Conservation (phyloP, 2,329 filamentous ascomycete species). For the Paraphoma sp. region DNA sequence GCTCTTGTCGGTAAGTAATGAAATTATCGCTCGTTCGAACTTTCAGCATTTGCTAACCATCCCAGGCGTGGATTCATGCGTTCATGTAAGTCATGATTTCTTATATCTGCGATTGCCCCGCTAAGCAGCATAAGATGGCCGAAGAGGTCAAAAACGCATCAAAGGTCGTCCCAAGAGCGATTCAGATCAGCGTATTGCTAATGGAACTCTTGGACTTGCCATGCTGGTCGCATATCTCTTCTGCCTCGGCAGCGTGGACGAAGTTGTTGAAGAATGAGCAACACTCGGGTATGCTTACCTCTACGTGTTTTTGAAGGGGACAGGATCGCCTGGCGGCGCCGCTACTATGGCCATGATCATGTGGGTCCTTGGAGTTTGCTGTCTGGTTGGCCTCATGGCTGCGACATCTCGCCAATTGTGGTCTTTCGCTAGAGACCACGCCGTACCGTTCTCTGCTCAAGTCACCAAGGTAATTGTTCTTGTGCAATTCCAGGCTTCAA, state of each 20-base stretch:
- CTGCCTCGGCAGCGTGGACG: slow-evolving; percentile 43
- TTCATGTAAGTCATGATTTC: slow-evolving; percentile 35
- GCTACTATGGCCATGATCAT: slow-evolving; percentile 51
- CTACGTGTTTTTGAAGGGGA: slow-evolving; percentile 52
- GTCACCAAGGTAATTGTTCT: slow-evolving; percentile 18
- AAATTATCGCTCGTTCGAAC: not conserved
- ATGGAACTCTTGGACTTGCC: slow-evolving; percentile 47
- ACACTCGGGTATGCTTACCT: slow-evolving; percentile 50
- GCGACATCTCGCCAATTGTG: slow-evolving; percentile 48
- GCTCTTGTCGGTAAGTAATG: slow-evolving; percentile 40
- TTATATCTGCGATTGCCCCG: not conserved
- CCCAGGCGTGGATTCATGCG: slow-evolving; percentile 38
- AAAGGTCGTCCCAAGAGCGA: slow-evolving; percentile 40
- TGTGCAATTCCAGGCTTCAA: slow-evolving; percentile 4
- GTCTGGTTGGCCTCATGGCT: slow-evolving; percentile 45
- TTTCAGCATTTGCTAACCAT: not conserved
- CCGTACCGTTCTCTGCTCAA: slow-evolving; percentile 46
- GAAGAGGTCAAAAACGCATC: slow-evolving; percentile 42
- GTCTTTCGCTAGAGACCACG: slow-evolving; percentile 51
- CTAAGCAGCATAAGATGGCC: slow-evolving; percentile 13
- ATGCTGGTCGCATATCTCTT: slow-evolving; percentile 39
- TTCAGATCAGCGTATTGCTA: slow-evolving; percentile 48
- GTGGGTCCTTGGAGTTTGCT: slow-evolving; percentile 40
- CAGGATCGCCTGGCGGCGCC: slow-evolving; percentile 43
- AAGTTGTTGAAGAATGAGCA: slow-evolving; percentile 43